phyloP scores from a whole-genome alignment of 306 rosid species.

The Vicia faba region DNA sequence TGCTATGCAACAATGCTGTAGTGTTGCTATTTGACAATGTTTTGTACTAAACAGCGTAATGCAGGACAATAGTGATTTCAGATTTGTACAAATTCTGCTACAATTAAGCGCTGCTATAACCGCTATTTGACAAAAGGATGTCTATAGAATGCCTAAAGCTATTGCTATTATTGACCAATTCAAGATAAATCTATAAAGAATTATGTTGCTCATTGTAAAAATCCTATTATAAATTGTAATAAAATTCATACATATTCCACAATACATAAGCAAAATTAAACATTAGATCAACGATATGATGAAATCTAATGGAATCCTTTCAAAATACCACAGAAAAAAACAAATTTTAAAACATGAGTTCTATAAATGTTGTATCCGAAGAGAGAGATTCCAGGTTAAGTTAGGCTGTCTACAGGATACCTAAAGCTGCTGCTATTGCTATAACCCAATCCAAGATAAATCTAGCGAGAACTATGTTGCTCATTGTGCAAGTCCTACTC shows the following conservation, averaged over 20 bases:
- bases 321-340: conserved; percentile 11
- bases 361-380: background rate
- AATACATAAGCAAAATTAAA: background rate
- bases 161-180: conserved; percentile 22
- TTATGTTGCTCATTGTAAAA: conserved; percentile 20
- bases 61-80: background rate
- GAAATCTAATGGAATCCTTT: conserved; percentile 7
- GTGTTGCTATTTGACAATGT: background rate
- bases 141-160: conserved; percentile 29
- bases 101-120: background rate
- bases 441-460: conserved; percentile 32
- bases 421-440: conserved; percentile 32
- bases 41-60: background rate
- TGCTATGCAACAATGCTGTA: background rate
- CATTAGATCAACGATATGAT: background rate
- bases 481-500: conserved; percentile 17
- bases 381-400: conserved; percentile 25
- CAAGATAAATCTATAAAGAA: conserved; percentile 30
- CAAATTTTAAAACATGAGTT: conserved; percentile 22
- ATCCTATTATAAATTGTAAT: conserved; percentile 2
- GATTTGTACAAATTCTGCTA: background rate
- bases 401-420: conserved; percentile 15
- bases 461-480: conserved; percentile 14
- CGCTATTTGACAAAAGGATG: background rate
- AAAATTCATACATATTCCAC: conserved; percentile 8